These are phyloP conservation scores for Cryptococcus hybrid DNA, from an alignment of 1,284 basidiomycete genomes.

Conservation along the genomic window DNA sequence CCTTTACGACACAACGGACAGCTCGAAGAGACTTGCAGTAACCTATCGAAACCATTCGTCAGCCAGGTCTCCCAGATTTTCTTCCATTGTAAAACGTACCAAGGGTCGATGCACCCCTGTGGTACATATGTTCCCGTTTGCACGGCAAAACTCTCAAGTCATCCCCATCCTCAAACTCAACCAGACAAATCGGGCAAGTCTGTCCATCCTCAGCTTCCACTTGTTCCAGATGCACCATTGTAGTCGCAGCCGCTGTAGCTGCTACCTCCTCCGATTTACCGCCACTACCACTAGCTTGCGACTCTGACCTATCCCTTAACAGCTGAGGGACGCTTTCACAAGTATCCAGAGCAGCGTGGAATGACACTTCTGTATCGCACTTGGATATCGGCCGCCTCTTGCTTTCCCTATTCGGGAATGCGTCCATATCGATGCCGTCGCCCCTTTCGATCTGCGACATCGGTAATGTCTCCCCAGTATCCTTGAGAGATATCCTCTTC, in stretches of 20 bases:
- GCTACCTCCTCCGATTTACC: background rate
- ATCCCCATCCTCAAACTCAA: slow-evolving; percentile 90
- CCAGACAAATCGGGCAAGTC: slow-evolving; percentile 89
- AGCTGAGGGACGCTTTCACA: slow-evolving; percentile 4
- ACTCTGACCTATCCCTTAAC: background rate
- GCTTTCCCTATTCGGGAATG: background rate
- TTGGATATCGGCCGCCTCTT: background rate
- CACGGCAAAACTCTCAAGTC: slow-evolving; percentile 85
- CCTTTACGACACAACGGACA: slow-evolving; percentile 90
- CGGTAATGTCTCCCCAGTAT: background rate
- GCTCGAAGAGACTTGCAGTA: slow-evolving; percentile 81
- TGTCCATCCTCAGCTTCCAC: slow-evolving; percentile 59
- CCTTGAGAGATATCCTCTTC: background rate
- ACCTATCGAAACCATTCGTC: slow-evolving; percentile 51
- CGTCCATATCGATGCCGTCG: background rate
- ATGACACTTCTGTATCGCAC: background rate
- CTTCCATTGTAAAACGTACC: slow-evolving; percentile 15
- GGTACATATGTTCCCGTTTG: slow-evolving; percentile 83
- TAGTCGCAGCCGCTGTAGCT: slow-evolving; percentile 4
- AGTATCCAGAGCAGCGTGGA: slow-evolving; percentile 1
- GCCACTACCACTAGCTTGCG: slow-evolving; percentile 5
- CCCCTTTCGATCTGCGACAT: background rate
- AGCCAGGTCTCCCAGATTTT: background rate
- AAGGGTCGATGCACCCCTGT: slow-evolving; percentile 58
- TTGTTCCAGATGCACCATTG: slow-evolving; percentile 2